A percentile compares a stretch with the other conserved stretches of the same genome.
Conservation (phyloP, 768 basidiomycete genomes). For the Boletellus ananas region DNA sequence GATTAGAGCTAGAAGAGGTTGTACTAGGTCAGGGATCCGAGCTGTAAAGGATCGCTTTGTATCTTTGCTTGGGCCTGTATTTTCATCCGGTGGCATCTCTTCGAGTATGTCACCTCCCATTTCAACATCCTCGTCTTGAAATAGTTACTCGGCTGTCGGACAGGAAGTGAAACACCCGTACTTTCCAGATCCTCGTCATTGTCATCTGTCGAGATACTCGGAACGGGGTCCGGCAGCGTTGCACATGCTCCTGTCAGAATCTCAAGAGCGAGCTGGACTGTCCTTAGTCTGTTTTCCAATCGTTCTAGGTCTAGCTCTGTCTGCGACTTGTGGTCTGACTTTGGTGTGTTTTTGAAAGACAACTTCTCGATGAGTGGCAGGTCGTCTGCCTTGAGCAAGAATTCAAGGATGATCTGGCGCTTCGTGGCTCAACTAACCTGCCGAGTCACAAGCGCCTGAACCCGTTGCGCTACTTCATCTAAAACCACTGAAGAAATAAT, state of each 20-base stretch:
- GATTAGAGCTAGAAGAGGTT: constrained; percentile 63
- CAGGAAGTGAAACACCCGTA: neutral
- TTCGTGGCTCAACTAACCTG: constrained; percentile 38
- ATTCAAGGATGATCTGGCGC: neutral
- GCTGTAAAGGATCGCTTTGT: constrained; percentile 25
- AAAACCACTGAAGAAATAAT: constrained; percentile 60
- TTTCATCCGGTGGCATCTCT: constrained; percentile 24
- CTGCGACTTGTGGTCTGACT: constrained; percentile 71
- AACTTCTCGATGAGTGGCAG: constrained; percentile 50
- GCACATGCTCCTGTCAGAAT: constrained; percentile 87
- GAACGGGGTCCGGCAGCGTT: constrained; percentile 74
- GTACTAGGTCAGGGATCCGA: constrained; percentile 59
- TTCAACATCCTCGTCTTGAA: constrained; percentile 43
- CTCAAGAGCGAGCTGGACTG: constrained; percentile 81
- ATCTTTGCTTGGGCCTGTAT: constrained; percentile 12
- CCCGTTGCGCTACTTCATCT: constrained; percentile 43
- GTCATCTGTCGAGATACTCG: constrained; percentile 32
- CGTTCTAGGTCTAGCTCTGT: constrained; percentile 68
- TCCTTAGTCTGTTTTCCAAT: constrained; percentile 67
- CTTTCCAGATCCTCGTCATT: constrained; percentile 37
- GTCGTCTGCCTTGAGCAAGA: constrained; percentile 39
- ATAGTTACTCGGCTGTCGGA: constrained; percentile 31
- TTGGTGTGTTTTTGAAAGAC: constrained; percentile 61
- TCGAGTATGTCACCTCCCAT: constrained; percentile 31
- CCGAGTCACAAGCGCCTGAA: constrained; percentile 48